phyloP scores from a whole-genome alignment of 768 basidiomycete species.

The Tubosaeta sp. region DNA sequence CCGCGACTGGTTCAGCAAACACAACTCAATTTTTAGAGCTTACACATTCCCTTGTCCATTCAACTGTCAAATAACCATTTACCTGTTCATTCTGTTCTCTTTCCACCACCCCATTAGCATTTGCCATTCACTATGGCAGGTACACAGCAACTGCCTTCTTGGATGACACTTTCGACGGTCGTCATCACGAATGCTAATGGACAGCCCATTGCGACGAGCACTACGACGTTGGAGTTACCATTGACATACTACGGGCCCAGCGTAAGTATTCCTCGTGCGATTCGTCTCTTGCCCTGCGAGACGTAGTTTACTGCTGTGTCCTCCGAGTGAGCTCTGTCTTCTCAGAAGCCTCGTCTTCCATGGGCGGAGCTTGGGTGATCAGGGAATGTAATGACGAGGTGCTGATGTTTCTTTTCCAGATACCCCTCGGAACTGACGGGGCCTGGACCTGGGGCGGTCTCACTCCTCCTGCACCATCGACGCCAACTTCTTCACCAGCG shows the following conservation, averaged over 20 bases:
- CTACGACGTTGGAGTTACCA: conserved; percentile 59
- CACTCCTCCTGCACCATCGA: conserved; percentile 53
- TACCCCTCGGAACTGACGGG: conserved; percentile 60
- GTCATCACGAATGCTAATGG: conserved; percentile 52
- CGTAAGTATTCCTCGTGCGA: conserved; percentile 43
- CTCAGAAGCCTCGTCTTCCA: background rate
- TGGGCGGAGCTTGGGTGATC: background rate
- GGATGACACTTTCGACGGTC: conserved; percentile 58
- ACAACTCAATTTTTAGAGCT: conserved; percentile 9
- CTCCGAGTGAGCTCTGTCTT: background rate
- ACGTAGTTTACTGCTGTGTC: background rate
- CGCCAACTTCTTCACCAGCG: conserved; percentile 21
- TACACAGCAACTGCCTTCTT: conserved; percentile 67
- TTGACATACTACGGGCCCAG: conserved; percentile 81
- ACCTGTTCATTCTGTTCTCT: conserved; percentile 3
- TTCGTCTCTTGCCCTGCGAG: background rate
- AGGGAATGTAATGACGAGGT: conserved; percentile 9
- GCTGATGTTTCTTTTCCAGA: conserved; percentile 40
- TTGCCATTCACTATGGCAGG: conserved; percentile 29
- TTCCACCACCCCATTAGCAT: background rate
- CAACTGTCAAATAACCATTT: conserved; percentile 3
- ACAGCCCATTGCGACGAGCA: conserved; percentile 50
- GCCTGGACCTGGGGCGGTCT: conserved; percentile 73
- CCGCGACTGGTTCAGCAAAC: conserved; percentile 2
- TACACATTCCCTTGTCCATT: conserved; percentile 23